phyloP scores from a whole-genome alignment of 257 asterid species.

The Solanum lycopersicoides region DNA sequence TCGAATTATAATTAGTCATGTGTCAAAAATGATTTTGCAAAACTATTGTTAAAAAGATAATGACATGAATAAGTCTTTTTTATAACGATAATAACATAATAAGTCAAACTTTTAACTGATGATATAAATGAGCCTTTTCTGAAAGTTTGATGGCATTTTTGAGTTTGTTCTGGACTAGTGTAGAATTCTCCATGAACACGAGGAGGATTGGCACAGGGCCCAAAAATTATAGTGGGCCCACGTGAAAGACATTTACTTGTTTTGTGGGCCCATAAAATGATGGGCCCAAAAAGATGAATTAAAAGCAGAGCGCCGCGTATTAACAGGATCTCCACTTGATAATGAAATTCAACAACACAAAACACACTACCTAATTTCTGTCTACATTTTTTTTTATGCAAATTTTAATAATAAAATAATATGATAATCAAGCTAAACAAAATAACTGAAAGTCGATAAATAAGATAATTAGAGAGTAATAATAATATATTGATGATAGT shows the following conservation, averaged over 20 bases:
- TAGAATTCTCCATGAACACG: not conserved
- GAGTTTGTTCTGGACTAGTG: not conserved
- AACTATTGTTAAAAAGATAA: too few species aligned
- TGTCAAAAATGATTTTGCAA: too few species aligned
- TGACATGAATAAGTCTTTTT: too few species aligned
- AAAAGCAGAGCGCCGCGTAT: slow-evolving; percentile 3
- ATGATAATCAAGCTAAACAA: too few species aligned
- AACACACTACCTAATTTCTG: not conserved
- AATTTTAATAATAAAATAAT: too few species aligned
- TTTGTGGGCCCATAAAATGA: not conserved
- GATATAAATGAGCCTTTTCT: too few species aligned
- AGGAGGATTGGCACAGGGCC: not conserved
- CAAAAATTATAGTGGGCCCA: not conserved
- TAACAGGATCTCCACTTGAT: not conserved
- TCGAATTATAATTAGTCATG: too few species aligned
- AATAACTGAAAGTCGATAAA: too few species aligned
- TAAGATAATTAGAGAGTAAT: not conserved
- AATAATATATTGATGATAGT: not conserved
- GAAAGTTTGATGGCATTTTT: too few species aligned
- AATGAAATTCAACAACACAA: not conserved
- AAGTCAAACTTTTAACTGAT: too few species aligned
- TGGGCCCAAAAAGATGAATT: not conserved
- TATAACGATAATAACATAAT: too few species aligned
- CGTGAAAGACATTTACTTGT: not conserved
- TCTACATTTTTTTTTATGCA: too few species aligned